Evolutionary conservation across 495 filamentous ascomycete genomes (phyloP).

Genomic region (Lindgomyces ingoldianus): DNA sequence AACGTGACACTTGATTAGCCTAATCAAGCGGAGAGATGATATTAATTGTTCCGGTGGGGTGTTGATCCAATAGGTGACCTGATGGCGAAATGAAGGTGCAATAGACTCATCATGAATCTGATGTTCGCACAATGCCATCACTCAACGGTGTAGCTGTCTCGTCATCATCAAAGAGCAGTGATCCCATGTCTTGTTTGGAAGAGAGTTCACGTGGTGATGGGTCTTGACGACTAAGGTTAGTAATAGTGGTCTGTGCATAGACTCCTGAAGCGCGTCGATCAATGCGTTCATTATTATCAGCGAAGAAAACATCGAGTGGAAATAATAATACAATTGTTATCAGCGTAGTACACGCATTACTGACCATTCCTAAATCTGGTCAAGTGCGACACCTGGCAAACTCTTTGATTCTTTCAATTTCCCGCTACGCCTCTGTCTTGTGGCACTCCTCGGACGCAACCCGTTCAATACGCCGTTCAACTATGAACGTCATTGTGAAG

Average conservation of each 20-base stretch:
- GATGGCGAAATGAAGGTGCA: neutral
- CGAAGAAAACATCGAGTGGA: too few species aligned
- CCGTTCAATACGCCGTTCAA: neutral
- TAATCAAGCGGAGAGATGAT: slow-evolving; percentile 8
- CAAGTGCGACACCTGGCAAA: too few species aligned
- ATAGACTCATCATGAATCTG: neutral
- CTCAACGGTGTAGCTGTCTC: too few species aligned
- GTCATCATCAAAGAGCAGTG: too few species aligned
- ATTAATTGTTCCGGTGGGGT: slow-evolving; percentile 16
- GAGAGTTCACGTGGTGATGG: too few species aligned
- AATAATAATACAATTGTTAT: too few species aligned
- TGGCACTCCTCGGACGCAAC: neutral
- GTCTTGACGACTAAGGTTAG: neutral
- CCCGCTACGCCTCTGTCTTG: neutral
- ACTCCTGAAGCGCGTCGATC: too few species aligned
- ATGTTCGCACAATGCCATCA: neutral
- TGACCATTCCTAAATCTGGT: too few species aligned
- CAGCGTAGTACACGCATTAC: too few species aligned
- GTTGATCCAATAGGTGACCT: neutral
- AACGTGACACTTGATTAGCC: slow-evolving; percentile 11
- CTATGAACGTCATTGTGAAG: slow-evolving; percentile 19
- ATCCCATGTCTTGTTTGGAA: too few species aligned
- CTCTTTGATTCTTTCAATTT: neutral
- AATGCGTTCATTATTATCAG: too few species aligned
- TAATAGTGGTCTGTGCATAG: too few species aligned